Evolutionary conservation across 169 alveolate species (phyloP).

Genomic region (Cytauxzoon felis): DNA sequence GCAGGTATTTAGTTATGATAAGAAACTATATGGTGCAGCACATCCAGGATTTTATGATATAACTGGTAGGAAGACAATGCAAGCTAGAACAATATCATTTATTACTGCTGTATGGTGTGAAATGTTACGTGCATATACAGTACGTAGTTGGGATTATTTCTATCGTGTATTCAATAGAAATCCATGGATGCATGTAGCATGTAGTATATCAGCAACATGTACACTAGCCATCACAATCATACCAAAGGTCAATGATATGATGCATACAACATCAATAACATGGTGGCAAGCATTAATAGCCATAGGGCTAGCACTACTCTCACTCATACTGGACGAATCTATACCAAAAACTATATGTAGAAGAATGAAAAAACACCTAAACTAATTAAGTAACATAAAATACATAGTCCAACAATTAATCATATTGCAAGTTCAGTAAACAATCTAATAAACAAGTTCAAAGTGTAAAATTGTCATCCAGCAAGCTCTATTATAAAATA

Average conservation of each 20-base stretch:
- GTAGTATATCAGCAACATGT: slow-evolving; percentile 82
- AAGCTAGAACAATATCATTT: slow-evolving; percentile 85
- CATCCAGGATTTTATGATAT: slow-evolving; percentile 67
- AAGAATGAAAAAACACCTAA: background rate
- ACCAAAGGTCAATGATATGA: slow-evolving; percentile 78
- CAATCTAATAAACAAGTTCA: background rate
- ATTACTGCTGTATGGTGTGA: slow-evolving; percentile 88
- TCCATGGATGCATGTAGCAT: slow-evolving; percentile 88
- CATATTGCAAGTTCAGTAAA: background rate
- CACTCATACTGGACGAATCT: slow-evolving; percentile 79
- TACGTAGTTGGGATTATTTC: slow-evolving; percentile 87
- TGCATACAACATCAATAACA: slow-evolving; percentile 76
- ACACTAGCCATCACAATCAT: slow-evolving; percentile 78
- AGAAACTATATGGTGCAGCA: slow-evolving; percentile 64
- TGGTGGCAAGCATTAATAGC: slow-evolving; percentile 87
- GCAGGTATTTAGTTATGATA: background rate
- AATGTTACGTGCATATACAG: slow-evolving; percentile 89
- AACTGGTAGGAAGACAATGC: slow-evolving; percentile 77
- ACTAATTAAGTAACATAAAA: background rate
- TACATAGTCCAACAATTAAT: background rate
- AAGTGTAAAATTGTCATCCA: too few relatives aligned
- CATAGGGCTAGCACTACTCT: slow-evolving; percentile 78
- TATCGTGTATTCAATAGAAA: slow-evolving; percentile 82
- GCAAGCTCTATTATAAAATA: too few relatives aligned
- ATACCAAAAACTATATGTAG: slow-evolving; percentile 78